Evolutionary conservation across 2,329 filamentous ascomycete species (phyloP), one percentile per base, ranked within the genome.

Genomic region (Hypoxylon sp.): DNA sequence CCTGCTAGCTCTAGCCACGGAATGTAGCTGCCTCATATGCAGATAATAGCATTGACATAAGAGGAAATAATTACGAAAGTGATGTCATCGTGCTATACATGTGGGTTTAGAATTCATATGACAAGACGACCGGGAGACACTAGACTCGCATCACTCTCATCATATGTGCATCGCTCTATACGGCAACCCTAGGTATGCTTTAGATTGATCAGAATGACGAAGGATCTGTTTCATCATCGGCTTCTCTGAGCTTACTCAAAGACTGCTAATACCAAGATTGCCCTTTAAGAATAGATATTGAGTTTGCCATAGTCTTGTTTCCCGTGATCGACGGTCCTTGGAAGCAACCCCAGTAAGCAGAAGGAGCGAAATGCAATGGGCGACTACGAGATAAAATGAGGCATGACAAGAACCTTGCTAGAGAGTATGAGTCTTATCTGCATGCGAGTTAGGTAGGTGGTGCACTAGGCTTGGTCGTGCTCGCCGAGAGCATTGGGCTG

Each of bases 331-430:
- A 27, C 3, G 24, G 24, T 27, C 24, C 24, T 27, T 27, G 24
- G 11, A 37, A 2, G 32, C n/a, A n/a, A n/a, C n/a, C n/a, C n/a
- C n/a, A n/a, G n/a, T n/a, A n/a, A n/a, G n/a, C n/a, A n/a, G n/a
- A n/a, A 47, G 55, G 55, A 11, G 37, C 31, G 31, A 48, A n/a
- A 50, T 42, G 15, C 19, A 42, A 19, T 10, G 6, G 39, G 56
- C 5, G 51, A 31, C 7, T 51, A 6, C 21, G 10, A 42, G 21
- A n/a, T 10, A 48, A 44, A 55, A 29, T 10, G 24, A 44, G 6
- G 2, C 24, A 44, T 37, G 8, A 37, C 11, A 13, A 13, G 32
- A 37, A 37, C 11, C 10, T 10, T 37, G 32, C 32, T 13, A 15
- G 11, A 37, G 10, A 10, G 32, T 15, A 13, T 15, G 32, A 13